These are phyloP conservation scores for Scheffersomyces titani DNA, from an alignment of 1,139 yeast species.

Conservation along the genomic window DNA sequence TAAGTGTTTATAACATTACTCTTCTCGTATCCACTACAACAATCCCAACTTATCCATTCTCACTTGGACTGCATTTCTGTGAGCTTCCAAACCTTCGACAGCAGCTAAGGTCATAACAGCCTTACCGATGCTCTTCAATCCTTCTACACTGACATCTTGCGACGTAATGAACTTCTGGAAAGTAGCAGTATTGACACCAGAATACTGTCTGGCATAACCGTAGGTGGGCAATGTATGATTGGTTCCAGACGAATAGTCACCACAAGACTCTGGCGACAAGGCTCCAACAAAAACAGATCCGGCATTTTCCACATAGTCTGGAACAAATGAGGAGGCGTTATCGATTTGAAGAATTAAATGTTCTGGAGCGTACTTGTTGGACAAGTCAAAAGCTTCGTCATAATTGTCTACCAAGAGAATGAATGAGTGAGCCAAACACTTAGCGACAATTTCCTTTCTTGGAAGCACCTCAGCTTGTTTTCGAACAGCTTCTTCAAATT, in stretches of 20 bases:
- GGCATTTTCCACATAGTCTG: conserved; percentile 78
- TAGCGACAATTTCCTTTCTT: conserved; percentile 88
- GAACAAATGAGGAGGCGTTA: conserved; percentile 71
- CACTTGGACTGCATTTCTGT: conserved; percentile 92
- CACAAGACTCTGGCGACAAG: conserved; percentile 95
- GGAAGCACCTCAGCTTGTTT: conserved; percentile 85
- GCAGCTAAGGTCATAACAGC: conserved; percentile 98
- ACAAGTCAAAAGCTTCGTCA: conserved; percentile 78
- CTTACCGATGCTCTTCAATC: conserved; percentile 82
- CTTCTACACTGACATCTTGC: conserved; percentile 84
- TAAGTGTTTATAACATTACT: too few relatives aligned
- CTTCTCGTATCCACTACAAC: conserved; percentile 1
- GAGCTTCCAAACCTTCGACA: conserved; percentile 96
- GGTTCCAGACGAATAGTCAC: conserved; percentile 97
- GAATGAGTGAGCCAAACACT: conserved; percentile 89
- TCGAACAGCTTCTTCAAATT: conserved; percentile 79
- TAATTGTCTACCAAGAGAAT: conserved; percentile 66
- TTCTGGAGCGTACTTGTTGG: conserved; percentile 95
- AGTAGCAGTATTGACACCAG: conserved; percentile 95
- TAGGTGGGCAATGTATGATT: conserved; percentile 97
- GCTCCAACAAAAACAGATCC: conserved; percentile 97
- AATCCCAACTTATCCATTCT: conserved; percentile 81
- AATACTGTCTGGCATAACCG: conserved; percentile 96
- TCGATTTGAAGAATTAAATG: conserved; percentile 90
- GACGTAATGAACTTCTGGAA: conserved; percentile 94